phyloP scores from a whole-genome alignment of 202 grass and related monocot genomes.

The Brachypodium distachyon region DNA sequence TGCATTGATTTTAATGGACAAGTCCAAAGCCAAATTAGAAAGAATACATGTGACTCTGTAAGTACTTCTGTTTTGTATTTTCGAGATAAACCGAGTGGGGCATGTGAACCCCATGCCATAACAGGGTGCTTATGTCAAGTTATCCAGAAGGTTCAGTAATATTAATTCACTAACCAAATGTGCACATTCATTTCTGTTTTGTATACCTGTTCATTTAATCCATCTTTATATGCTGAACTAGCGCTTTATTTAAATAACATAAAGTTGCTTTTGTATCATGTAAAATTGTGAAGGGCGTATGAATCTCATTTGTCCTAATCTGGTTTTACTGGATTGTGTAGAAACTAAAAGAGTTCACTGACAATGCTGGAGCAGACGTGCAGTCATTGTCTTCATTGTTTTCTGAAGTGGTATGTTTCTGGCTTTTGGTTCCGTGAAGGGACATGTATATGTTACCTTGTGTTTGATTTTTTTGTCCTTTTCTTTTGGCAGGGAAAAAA shows the following conservation, averaged over 20 bases:
- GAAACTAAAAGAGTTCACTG: conserved; percentile 87
- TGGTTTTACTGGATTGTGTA: conserved; percentile 24
- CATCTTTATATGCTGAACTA: background rate
- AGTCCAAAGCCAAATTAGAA: background rate
- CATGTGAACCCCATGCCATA: background rate
- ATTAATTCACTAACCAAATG: background rate
- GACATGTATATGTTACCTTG: background rate
- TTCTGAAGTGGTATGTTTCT: conserved; percentile 69
- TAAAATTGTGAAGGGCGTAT: background rate
- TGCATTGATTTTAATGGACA: background rate
- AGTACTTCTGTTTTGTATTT: background rate
- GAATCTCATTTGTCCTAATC: conserved; percentile 6
- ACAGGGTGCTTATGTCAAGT: background rate
- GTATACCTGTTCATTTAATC: background rate
- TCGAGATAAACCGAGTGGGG: background rate
- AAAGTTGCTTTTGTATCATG: background rate
- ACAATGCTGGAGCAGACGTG: conserved; percentile 78
- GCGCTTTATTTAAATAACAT: background rate
- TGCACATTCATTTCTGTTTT: background rate
- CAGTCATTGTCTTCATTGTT: conserved; percentile 78
- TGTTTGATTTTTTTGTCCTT: conserved; percentile 17
- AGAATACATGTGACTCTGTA: background rate
- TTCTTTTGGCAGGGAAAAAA: conserved; percentile 69
- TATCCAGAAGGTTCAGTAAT: conserved; percentile 1
- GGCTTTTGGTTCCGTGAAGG: background rate